Base-by-base conservation (phyloP, 2,329 filamentous ascomycete genomes). In the Trichocomaceae sp. region DNA sequence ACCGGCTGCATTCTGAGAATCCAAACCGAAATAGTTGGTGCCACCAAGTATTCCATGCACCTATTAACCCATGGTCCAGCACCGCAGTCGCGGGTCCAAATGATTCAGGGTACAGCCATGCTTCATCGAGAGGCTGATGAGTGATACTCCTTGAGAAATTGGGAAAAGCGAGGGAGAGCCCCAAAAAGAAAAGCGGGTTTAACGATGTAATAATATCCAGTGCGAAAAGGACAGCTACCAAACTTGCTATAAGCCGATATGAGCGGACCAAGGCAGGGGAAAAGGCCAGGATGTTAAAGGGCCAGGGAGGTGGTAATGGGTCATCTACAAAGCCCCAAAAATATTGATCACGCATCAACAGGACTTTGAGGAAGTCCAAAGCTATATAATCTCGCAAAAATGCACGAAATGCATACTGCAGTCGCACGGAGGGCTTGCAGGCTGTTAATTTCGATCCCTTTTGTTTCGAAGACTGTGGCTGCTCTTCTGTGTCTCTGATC, bases 21-120 rank as follows among this genome's bases (percentile, higher is more conserved):
- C 82, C 83, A 54, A 83, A 79, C 0, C 90, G 86, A 72, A 96
- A 95, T 2, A 86, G 85, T 71, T 96, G 91, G 69, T 97, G 92
- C 92, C 92, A 96, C 79, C 84, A 92, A 20, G 77, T 78, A 45
- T 87, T 85, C 92, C 92, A 97, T 72, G 86, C 87, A 0, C 90
- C 91, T 0, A 81, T 79, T 1, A 96, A 75, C 0, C 92, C 91
- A 56, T 82, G 77, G 58, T 90, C 82, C 10, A 73, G 54, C 5
- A 72, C 54, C 0, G 68, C 60, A 17, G 68, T 39, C 59, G 78
- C 77, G 2, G 72, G 65, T 0, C 83, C 83, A 70, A 80, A 86
- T 12, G 72, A 69, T n/a, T 79, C 75, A 0, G 80, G 75, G 63
- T 86, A 86, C 58, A 84, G 74, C 81, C 82, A 86, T 2, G 80